Conservation (phyloP, 176 grass and related monocot genomes). For the Echinochloa phyllopogon region DNA sequence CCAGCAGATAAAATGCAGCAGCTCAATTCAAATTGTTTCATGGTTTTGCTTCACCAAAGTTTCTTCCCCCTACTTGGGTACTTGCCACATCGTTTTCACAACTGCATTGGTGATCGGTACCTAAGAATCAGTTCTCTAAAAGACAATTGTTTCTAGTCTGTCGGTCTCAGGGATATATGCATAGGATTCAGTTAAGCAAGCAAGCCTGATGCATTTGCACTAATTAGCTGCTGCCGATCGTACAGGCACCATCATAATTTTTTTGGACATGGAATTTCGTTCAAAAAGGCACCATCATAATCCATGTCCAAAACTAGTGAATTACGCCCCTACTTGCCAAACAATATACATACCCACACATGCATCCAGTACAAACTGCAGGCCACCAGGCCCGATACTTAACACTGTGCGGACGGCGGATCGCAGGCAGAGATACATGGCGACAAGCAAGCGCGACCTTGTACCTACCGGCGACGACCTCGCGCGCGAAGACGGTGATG, state of each 20-base stretch:
- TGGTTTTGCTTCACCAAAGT: not conserved
- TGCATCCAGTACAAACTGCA: not conserved
- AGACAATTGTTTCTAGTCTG: not conserved
- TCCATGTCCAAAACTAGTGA: not conserved
- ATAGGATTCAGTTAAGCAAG: slow-evolving; percentile 8
- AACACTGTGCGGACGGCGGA: not conserved
- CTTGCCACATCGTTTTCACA: not conserved
- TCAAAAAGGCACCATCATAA: not conserved
- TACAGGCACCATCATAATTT: not conserved
- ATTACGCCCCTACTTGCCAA: not conserved
- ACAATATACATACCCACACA: not conserved
- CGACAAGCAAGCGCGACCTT: not conserved
- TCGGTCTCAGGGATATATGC: not conserved
- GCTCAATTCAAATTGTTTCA: not conserved
- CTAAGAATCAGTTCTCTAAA: not conserved
- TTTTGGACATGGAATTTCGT: too few relatives aligned
- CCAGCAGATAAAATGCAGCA: not conserved
- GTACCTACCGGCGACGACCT: slow-evolving; percentile 73
- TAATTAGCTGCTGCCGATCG: not conserved
- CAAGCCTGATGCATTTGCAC: not conserved
- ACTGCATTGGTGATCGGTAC: not conserved
- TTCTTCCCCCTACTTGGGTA: not conserved
- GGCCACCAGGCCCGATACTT: not conserved
- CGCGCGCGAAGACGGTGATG: slow-evolving; percentile 89
- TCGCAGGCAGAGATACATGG: not conserved